A percentile compares a stretch with the other conserved stretches of the same genome.
Evolutionary conservation across 345 rosid species (phyloP).

Genomic region (Leavenworthia alabamica): DNA sequence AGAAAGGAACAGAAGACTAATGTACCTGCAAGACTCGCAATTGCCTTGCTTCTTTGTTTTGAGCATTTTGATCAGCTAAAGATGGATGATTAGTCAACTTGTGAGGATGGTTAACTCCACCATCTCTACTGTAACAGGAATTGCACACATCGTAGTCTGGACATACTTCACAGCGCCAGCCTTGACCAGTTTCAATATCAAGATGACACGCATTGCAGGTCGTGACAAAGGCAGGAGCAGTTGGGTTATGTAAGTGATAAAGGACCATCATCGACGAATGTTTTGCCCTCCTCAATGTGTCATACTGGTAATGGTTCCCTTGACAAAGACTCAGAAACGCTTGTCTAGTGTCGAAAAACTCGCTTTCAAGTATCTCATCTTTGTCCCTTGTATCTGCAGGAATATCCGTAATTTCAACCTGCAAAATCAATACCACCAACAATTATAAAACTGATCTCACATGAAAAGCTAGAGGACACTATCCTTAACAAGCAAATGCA

Average conservation of each 20-base stretch:
- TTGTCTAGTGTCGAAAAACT: constrained; percentile 97
- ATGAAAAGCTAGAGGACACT: constrained; percentile 4
- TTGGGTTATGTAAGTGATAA: constrained; percentile 98
- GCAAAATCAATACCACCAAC: constrained; percentile 25
- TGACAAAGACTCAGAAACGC: constrained; percentile 99
- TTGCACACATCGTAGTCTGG: constrained; percentile 97
- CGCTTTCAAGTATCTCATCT: constrained; percentile 99
- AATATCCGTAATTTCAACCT: constrained; percentile 71
- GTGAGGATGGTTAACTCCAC: constrained; percentile 93
- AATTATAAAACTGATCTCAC: background rate
- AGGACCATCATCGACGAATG: constrained; percentile 99
- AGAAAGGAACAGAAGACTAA: background rate
- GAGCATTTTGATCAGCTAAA: constrained; percentile 93
- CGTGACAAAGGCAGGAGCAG: constrained; percentile 96
- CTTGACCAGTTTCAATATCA: constrained; percentile 98
- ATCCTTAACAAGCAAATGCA: constrained; percentile 17
- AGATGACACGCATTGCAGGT: constrained; percentile 85
- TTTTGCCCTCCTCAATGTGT: constrained; percentile 93
- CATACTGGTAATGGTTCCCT: constrained; percentile 99
- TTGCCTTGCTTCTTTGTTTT: constrained; percentile 96
- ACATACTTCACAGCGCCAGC: constrained; percentile 99
- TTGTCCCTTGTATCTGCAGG: constrained; percentile 80
- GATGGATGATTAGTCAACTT: constrained; percentile 95
- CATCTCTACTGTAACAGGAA: constrained; percentile 78
- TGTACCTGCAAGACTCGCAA: constrained; percentile 70